phyloP scores from a whole-genome alignment of 163 green algal genomes.

The Chlamydomonas reinhardtii region DNA sequence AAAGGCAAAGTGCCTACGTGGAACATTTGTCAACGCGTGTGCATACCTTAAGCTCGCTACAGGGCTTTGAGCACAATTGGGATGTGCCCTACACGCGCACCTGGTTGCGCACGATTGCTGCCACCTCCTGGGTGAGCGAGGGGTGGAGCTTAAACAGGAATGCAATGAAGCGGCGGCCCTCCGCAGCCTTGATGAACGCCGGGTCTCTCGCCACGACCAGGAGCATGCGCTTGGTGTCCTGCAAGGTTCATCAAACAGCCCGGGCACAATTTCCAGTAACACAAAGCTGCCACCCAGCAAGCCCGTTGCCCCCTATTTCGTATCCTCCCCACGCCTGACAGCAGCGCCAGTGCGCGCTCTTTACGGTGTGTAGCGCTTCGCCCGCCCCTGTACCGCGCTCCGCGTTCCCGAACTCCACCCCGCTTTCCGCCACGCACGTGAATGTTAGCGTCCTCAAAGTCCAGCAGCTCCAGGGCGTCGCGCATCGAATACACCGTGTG shows the following conservation, averaged over 20 bases:
- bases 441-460: constrained; percentile 83
- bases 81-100: constrained; percentile 16
- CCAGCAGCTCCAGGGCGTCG: constrained; percentile 76
- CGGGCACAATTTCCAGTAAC: too few relatives aligned
- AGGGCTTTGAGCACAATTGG: neutral
- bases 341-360: too few relatives aligned
- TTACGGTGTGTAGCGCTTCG: too few relatives aligned
- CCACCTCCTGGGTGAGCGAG: constrained; percentile 78
- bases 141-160: constrained; percentile 79
- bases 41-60: too few relatives aligned
- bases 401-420: too few relatives aligned
- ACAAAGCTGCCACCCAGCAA: too few relatives aligned
- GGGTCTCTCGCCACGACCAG: constrained; percentile 72
- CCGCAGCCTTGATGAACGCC: constrained; percentile 72
- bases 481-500: constrained; percentile 80
- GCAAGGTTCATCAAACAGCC: too few relatives aligned
- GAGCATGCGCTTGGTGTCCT: constrained; percentile 76
- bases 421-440: neutral
- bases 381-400: too few relatives aligned
- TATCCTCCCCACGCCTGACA: too few relatives aligned
- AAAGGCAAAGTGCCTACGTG: too few relatives aligned
- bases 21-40: too few relatives aligned
- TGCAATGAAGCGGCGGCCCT: constrained; percentile 83
- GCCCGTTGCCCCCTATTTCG: too few relatives aligned
- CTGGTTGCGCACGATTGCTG: constrained; percentile 80